Conservation (phyloP, 768 basidiomycete genomes). For the Lactarius quietus region DNA sequence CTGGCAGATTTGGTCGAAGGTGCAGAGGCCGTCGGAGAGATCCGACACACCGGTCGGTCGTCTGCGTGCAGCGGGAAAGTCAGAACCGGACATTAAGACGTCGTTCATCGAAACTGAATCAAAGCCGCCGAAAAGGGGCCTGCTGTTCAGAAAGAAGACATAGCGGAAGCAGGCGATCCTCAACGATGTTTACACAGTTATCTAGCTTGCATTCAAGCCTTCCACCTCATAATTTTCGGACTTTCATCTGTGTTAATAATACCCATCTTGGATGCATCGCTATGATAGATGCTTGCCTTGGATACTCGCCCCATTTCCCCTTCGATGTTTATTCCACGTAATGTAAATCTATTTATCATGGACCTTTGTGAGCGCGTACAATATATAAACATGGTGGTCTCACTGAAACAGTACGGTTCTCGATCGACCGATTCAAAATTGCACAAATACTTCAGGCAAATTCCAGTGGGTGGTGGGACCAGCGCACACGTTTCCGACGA, state of each 20-base stretch:
- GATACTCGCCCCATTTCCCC: neutral
- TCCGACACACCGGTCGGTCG: neutral
- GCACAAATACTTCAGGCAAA: too few species aligned
- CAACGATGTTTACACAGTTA: neutral
- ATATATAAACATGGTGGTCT: neutral
- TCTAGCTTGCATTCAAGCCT: neutral
- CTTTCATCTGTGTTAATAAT: neutral
- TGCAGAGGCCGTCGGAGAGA: constrained; percentile 9
- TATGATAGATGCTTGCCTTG: neutral
- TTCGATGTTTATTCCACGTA: neutral
- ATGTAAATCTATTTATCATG: neutral
- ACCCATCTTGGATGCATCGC: too few species aligned
- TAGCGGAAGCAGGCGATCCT: neutral
- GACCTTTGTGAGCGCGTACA: too few species aligned
- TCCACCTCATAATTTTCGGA: neutral
- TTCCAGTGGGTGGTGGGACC: too few species aligned
- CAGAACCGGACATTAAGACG: constrained; percentile 9
- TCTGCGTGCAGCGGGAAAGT: constrained; percentile 6
- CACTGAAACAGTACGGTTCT: too few species aligned
- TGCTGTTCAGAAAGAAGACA: constrained; percentile 13
- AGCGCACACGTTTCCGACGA: neutral
- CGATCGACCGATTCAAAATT: neutral
- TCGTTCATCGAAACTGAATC: constrained; percentile 12
- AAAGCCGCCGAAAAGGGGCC: constrained; percentile 16
- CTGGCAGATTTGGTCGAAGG: constrained; percentile 9